phyloP scores from a whole-genome alignment of 257 asterid species.

The Nicotiana knightiana region DNA sequence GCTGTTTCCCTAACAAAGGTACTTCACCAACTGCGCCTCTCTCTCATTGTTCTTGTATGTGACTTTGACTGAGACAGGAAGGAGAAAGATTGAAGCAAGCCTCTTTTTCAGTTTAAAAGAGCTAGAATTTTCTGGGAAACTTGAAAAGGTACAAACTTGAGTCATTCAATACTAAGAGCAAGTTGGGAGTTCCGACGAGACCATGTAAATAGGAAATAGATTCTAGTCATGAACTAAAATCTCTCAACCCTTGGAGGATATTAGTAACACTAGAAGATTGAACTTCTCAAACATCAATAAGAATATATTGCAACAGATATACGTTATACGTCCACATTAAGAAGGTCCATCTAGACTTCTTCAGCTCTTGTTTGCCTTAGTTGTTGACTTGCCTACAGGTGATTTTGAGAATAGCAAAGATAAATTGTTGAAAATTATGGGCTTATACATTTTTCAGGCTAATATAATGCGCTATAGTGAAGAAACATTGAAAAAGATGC shows the following conservation, averaged over 20 bases:
- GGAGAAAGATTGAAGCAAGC: not conserved
- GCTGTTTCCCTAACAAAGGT: slow-evolving; percentile 92
- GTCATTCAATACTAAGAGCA: slow-evolving; percentile 3
- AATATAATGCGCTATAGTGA: slow-evolving; percentile 66
- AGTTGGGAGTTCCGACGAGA: not conserved
- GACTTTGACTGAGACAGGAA: not conserved
- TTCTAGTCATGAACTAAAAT: not conserved
- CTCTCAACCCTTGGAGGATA: not conserved
- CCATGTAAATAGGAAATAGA: not conserved
- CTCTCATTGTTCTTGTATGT: not conserved
- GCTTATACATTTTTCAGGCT: slow-evolving; percentile 40
- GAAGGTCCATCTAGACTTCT: not conserved
- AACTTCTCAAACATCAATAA: not conserved
- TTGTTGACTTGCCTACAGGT: not conserved
- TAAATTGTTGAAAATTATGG: not conserved
- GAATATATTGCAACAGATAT: not conserved
- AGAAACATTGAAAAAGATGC: slow-evolving; percentile 54
- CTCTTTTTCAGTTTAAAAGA: not conserved
- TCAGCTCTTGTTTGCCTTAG: not conserved
- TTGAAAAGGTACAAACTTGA: not conserved
- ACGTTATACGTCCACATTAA: not conserved
- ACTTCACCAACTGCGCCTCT: not conserved
- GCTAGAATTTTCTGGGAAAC: not conserved
- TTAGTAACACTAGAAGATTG: not conserved
- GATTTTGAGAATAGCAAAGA: not conserved